Percentiles rank a stretch among this genome's conserved stretches.
Evolutionary conservation across 306 rosid genomes (phyloP).

Genomic region (Purshia tridentata): DNA sequence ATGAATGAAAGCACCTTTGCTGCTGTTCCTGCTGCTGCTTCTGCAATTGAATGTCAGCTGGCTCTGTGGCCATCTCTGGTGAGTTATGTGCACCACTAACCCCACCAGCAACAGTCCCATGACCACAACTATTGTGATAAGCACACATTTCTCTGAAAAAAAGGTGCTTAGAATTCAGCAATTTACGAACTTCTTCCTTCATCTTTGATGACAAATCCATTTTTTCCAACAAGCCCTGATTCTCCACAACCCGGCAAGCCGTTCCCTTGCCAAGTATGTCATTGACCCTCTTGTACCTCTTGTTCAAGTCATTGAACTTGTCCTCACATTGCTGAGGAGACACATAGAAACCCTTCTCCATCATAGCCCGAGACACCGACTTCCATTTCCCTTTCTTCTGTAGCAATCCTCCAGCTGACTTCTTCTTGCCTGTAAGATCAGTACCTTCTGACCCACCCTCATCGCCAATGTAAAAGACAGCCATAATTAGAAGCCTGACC

Average conservation of each 20-base stretch:
- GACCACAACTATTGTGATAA: slow-evolving; percentile 81
- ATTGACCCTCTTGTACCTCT: slow-evolving; percentile 92
- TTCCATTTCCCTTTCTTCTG: slow-evolving; percentile 99
- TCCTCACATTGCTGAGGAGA: slow-evolving; percentile 99
- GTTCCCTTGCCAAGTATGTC: slow-evolving; percentile 94
- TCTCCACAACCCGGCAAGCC: slow-evolving; percentile 83
- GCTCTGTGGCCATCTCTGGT: slow-evolving; percentile 42
- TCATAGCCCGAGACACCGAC: slow-evolving; percentile 89
- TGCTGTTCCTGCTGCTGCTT: slow-evolving; percentile 33
- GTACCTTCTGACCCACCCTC: slow-evolving; percentile 59
- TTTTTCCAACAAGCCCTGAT: slow-evolving; percentile 67
- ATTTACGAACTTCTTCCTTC: slow-evolving; percentile 74
- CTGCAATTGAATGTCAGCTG: slow-evolving; percentile 26
- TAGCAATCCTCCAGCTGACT: slow-evolving; percentile 48
- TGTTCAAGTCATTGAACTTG: slow-evolving; percentile 86
- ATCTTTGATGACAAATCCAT: slow-evolving; percentile 74
- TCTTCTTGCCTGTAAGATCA: slow-evolving; percentile 57
- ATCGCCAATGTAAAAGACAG: slow-evolving; percentile 87
- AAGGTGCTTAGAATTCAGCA: slow-evolving; percentile 85
- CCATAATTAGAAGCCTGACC: slow-evolving; percentile 83
- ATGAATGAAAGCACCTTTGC: slow-evolving; percentile 54
- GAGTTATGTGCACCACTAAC: slow-evolving; percentile 36
- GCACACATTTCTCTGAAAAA: slow-evolving; percentile 99
- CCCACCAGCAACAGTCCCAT: slow-evolving; percentile 34
- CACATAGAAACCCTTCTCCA: slow-evolving; percentile 85